Evolutionary conservation across 257 asterid species (phyloP), one percentile per base, ranked within the genome.

Genomic region (Anisodus tanguticus): DNA sequence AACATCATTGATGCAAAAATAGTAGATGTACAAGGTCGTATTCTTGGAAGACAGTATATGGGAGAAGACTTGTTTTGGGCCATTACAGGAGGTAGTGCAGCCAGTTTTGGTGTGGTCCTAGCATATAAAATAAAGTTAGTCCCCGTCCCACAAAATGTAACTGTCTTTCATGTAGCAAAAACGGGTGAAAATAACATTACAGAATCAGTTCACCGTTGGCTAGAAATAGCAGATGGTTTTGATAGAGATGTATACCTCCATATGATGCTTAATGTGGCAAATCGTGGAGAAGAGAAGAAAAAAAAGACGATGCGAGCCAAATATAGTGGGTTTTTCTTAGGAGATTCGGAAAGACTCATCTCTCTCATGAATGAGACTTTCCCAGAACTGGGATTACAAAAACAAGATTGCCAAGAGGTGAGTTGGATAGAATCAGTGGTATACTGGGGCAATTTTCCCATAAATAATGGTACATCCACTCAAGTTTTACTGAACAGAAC

Each of bases 381-480:
- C 22, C 83, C 86, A 0, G 67, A 76, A 76, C 41, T 84, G 2
- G 79, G 79, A 9, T 4, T 84, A 10, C 26, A 53, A 49, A 9
- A 35, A 31, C 11, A 84, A 13, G 86, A 84, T 2, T 49, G 76
- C 67, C 64, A 9, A 2, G 83, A 84, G 31, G 53, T 77, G 62
- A 84, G 79, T 4, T 84, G 86, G 86, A 7, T 76, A 0, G 77
- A 62, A 49, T 74, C 86, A 0, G 17, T n/a, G 19, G 41, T 84
- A 2, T 84, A n/a, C 1, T 76, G 59, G 76, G 9, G 62, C 1
- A 85, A 88, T 43, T 86, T 80, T 83, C 89, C 89, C 66, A n/a
- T 59, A 6, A 59, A n/a, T 64, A 85, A 83, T 39, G 63, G 51
- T 0, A 89, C 91, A 4, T 82, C 91, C 0, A 90, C 88, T 0